Evolutionary conservation across 805 yeast species (phyloP), one percentile per base, ranked within the genome.

Genomic region (Deakozyma indianensis): DNA sequence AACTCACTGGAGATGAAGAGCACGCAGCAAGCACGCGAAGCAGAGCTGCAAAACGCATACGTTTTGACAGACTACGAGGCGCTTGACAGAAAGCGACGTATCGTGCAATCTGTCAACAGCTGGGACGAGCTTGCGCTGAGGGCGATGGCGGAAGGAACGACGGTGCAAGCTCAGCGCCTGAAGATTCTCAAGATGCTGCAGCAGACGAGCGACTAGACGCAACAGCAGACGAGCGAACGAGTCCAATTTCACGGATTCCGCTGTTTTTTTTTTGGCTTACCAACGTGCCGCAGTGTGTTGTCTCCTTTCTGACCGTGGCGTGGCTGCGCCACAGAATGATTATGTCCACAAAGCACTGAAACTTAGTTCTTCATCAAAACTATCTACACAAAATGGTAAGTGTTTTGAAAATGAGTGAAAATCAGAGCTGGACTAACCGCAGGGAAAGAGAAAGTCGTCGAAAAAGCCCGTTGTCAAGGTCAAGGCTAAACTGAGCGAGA

Each of bases 391-490:
- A 25, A 25, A 25, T 25, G 28, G 28, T 25, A 25, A 25, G 28
- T 25, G 14, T 14, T 25, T 25, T 25, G 28, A 25, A 25, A 14
- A n/a, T n/a, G n/a, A n/a, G n/a, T n/a, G n/a, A n/a, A n/a, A n/a
- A n/a, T n/a, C n/a, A n/a, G n/a, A n/a, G n/a, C n/a, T n/a, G n/a
- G n/a, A 14, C 43, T 18, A 41, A 35, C 42, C 29, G 2, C 35
- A 67, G 92, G 92, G 88, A 52, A 85, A 79, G 63, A 72, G 94
- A 70, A 77, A 83, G 68, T 77, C 90, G 28, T 70, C 87, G 5
- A 79, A 87, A 60, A 83, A 81, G 53, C 96, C 95, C 53, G 78
- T 68, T 23, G 83, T 82, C 63, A 80, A 74, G 61, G 65, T 84
- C 53, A 86, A 83, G 52, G 92, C 82, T 56, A 81, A 71, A 51